Conservation (phyloP, 768 basidiomycete species). For the Guyanaporus albipodus region DNA sequence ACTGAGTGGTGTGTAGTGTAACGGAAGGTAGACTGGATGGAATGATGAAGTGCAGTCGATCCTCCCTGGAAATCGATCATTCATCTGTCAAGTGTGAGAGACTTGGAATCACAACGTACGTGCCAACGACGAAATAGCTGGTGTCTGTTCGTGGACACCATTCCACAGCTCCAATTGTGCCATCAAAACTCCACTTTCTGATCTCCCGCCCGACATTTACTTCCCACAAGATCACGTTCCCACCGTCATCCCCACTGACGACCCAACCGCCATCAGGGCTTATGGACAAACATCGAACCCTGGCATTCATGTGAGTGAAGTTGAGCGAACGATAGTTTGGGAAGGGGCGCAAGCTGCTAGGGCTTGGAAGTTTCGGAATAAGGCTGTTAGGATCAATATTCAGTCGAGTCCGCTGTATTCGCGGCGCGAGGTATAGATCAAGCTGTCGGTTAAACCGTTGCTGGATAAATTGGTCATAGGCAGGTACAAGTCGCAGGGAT, state of each 20-base stretch:
- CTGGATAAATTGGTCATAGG: conserved; percentile 87
- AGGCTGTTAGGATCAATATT: conserved; percentile 90
- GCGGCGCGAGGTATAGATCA: conserved; percentile 93
- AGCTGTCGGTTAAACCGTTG: conserved; percentile 91
- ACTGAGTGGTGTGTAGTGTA: conserved; percentile 54
- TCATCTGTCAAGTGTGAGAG: conserved; percentile 7
- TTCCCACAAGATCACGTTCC: conserved; percentile 88
- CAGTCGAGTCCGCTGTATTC: conserved; percentile 81
- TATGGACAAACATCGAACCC: conserved; percentile 70
- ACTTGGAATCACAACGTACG: conserved; percentile 49
- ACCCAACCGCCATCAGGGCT: conserved; percentile 93
- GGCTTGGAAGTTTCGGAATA: conserved; percentile 92
- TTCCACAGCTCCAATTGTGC: conserved; percentile 78
- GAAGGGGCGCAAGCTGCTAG: conserved; percentile 89
- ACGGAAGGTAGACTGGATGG: conserved; percentile 72
- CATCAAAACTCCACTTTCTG: conserved; percentile 78
- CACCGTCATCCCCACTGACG: conserved; percentile 86
- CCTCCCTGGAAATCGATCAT: conserved; percentile 53
- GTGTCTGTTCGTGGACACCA: conserved; percentile 92
- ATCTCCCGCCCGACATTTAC: conserved; percentile 84
- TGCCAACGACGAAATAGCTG: conserved; percentile 70
- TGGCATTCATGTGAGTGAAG: conserved; percentile 61
- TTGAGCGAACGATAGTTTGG: conserved; percentile 77
- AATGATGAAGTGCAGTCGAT: conserved; percentile 71
- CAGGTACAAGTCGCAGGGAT: conserved; percentile 86